phyloP scores from a whole-genome alignment of 495 filamentous ascomycete species.

The Pseudomonodictys pantanalensis region DNA sequence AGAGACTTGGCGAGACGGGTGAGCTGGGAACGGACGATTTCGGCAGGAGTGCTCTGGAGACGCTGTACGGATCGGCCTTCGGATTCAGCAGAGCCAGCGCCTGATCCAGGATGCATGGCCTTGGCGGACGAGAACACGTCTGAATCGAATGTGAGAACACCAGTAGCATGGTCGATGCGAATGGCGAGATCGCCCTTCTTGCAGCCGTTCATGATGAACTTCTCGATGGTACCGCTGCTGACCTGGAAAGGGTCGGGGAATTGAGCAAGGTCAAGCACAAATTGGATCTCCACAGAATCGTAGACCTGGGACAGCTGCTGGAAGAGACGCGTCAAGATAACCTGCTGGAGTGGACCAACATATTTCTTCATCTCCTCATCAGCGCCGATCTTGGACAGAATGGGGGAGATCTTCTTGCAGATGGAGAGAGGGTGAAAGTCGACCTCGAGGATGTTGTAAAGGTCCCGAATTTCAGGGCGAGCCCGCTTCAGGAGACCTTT shows the following conservation, averaged over 20 bases:
- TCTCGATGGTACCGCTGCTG: slow-evolving; percentile 86
- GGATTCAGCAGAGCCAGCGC: slow-evolving; percentile 81
- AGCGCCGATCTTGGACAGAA: slow-evolving; percentile 86
- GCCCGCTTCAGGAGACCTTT: slow-evolving; percentile 90
- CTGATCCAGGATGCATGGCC: slow-evolving; percentile 80
- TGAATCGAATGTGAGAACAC: slow-evolving; percentile 93
- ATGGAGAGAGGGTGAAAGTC: slow-evolving; percentile 98
- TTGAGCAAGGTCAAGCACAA: slow-evolving; percentile 88
- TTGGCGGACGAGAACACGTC: slow-evolving; percentile 98
- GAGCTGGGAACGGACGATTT: slow-evolving; percentile 94
- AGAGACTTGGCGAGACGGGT: slow-evolving; percentile 86
- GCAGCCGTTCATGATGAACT: slow-evolving; percentile 99
- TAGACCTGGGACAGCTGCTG: slow-evolving; percentile 99
- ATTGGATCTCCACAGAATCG: slow-evolving; percentile 92
- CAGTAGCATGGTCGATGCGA: slow-evolving; percentile 90
- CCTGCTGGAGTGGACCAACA: slow-evolving; percentile 89
- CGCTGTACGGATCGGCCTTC: slow-evolving; percentile 86
- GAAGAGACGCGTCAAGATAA: slow-evolving; percentile 96
- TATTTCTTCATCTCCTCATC: slow-evolving; percentile 98
- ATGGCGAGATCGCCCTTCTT: slow-evolving; percentile 99
- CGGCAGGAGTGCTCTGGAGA: slow-evolving; percentile 93
- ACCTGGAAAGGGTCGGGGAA: slow-evolving; percentile 98
- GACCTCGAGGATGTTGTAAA: slow-evolving; percentile 97
- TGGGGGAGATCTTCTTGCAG: slow-evolving; percentile 98
- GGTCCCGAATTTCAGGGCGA: slow-evolving; percentile 86